Evolutionary conservation across 2,329 filamentous ascomycete species (phyloP), one percentile per base, ranked within the genome.

Genomic region (Clarireedia hainanense): DNA sequence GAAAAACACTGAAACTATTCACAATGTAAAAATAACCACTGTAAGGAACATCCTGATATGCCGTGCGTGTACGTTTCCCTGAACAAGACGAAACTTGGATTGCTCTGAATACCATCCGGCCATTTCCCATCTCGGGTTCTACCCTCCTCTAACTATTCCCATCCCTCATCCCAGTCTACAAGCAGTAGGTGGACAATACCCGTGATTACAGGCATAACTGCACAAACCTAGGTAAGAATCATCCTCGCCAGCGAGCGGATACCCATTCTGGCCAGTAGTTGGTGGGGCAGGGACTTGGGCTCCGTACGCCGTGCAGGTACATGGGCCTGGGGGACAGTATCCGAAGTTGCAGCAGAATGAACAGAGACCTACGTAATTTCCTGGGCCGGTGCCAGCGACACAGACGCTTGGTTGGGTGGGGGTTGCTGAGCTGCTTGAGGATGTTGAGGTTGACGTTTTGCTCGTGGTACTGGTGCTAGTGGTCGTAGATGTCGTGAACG

Each of bases 201-300:
- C 75, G 61, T 75, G 72, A 57, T 71, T 72, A 48, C 75, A 77
- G 12, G 73, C 68, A 58, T 70, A 78, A 55, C 70, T 75, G 59
- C 76, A 78, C n/a, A 78, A 68, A 0, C 74, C 75, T 39, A 70
- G 58, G 58, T 77, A 78, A 1, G 67, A 64, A 4, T 70, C 67
- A 39, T 66, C 63, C 27, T 69, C 60, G 0, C 70, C 70, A 0
- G 64, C 52, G 2, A 69, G 49, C 4, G 73, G 72, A 40, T 69
- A 71, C 0, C 73, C 72, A 3, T 66, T 45, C 0, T 61, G 60
- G 0, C 69, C 68, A 15, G 63, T 70, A 9, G 52, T 52, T 6
- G 66, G 60, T 4, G 61, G 62, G 15, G 58, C 57, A 4, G 61
- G 50, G 4, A 62, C 58, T 7, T 51, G 39, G 7, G 59, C 12